Evolutionary conservation across 805 yeast genomes (phyloP), one percentile per base, ranked within the genome.

Genomic region (Helenozyma rhizophorensis): DNA sequence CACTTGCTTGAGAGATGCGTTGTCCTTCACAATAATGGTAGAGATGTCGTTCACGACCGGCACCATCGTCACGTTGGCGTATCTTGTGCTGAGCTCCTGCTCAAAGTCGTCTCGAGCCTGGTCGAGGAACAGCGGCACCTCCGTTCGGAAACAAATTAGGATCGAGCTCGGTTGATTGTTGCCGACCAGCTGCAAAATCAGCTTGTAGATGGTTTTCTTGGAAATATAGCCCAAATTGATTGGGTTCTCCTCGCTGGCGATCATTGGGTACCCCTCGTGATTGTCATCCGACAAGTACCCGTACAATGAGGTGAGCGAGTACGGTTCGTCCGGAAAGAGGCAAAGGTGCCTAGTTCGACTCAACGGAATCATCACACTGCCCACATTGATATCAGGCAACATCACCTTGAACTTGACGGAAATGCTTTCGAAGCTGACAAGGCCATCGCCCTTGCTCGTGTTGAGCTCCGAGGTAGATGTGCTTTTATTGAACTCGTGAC

Each of bases 251-350:
- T 45, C 42, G 33, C 50, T 55, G 4, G 52, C 35, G 2, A 65
- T 39, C 10, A 66, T 26, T 1, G 72, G 72, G 36, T 65, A 66
- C 2, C 71, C 71, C 34, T 66, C 71, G 36, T 66, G 70, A 25
- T 39, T 41, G 31, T 65, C 69, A 19, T 58, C 60, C 12, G 50
- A 40, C 11, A 54, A 26, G 30, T 53, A 56, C 1, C 30, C 36
- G 24, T 40, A 31, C 16, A 66, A 27, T 3, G 33, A 34, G 2
- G 37, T 26, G 4, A 44, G 36, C 3, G 60, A 52, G 26, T 63
- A 55, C 1, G 59, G 58, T 7, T 28, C 32, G 2, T 38, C 48
- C 0, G 58, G 56, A 51, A 56, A 18, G 47, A 64, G 40, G 28
- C 42, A 42, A 10, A 66, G 34, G 30, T 60, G 58, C 25, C 56